phyloP scores from a whole-genome alignment of 176 grass and related monocot genomes.

The Olyra latifolia region DNA sequence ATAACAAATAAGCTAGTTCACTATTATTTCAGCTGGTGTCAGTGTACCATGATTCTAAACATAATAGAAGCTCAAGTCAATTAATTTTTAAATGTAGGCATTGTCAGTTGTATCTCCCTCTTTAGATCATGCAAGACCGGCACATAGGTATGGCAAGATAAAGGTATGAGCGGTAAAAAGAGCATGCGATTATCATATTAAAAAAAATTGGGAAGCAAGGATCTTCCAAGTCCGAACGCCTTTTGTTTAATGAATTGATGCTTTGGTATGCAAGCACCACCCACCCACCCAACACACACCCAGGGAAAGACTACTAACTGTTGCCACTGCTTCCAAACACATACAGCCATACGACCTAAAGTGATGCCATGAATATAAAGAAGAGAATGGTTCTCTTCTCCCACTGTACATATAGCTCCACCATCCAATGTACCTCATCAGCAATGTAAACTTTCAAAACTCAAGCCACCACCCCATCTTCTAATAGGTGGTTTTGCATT shows the following conservation, averaged over 20 bases:
- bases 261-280: too few species aligned
- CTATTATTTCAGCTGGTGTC: constrained; percentile 16
- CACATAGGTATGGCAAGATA: background rate
- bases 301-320: too few species aligned
- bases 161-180: background rate
- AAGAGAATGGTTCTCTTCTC: too few species aligned
- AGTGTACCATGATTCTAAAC: constrained; percentile 13
- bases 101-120: background rate
- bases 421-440: too few species aligned
- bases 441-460: too few species aligned
- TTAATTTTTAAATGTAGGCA: background rate
- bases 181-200: too few species aligned
- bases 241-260: too few species aligned
- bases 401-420: too few species aligned
- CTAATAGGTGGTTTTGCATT: background rate
- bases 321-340: background rate
- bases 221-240: background rate
- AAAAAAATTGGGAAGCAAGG: too few species aligned
- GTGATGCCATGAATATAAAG: background rate
- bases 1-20: constrained; percentile 16
- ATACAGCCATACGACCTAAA: background rate
- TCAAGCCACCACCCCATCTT: too few species aligned
- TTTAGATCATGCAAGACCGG: constrained; percentile 8
- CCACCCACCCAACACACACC: background rate
- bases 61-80: constrained; percentile 9